A percentile compares a stretch with the other conserved stretches of the same genome.
phyloP scores from a whole-genome alignment of 371 early-diverging fungal genomes.

The Mortierella sp. region DNA sequence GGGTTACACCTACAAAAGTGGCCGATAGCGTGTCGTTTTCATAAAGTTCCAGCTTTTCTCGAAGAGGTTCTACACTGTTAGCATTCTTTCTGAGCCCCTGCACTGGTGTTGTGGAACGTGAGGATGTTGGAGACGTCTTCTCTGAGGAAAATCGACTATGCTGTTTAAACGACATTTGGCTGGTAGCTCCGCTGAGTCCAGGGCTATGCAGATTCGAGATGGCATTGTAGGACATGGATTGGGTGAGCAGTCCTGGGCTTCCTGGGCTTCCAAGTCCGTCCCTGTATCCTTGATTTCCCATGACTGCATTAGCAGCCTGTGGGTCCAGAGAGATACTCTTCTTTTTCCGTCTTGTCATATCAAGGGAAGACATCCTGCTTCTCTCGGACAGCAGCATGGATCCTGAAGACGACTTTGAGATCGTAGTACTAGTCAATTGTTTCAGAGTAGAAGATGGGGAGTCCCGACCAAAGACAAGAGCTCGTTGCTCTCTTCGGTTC shows the following conservation, averaged over 20 bases:
- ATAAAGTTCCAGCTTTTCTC: constrained; percentile 64
- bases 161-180: constrained; percentile 9
- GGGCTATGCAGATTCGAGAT: constrained; percentile 19
- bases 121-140: constrained; percentile 25
- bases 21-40: constrained; percentile 63
- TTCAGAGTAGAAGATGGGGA: constrained; percentile 15
- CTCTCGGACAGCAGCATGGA: constrained; percentile 9
- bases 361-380: constrained; percentile 15
- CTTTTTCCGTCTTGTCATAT: constrained; percentile 33
- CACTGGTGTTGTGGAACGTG: constrained; percentile 49
- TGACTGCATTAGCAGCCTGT: constrained; percentile 41
- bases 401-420: constrained; percentile 36
- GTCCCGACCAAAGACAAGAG: constrained; percentile 31
- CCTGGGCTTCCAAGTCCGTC: constrained; percentile 28
- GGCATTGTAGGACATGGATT: constrained; percentile 37
- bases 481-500: constrained; percentile 22
- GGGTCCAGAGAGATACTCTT: constrained; percentile 54
- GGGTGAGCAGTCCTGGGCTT: constrained; percentile 34
- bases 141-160: constrained; percentile 37
- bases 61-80: constrained; percentile 29
- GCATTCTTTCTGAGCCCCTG: constrained; percentile 43
- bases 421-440: constrained; percentile 10
- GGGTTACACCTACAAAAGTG: constrained; percentile 58
- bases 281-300: constrained; percentile 23
- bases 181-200: neutral